phyloP scores from a whole-genome alignment of 306 rosid species.

The Malus orientalis region DNA sequence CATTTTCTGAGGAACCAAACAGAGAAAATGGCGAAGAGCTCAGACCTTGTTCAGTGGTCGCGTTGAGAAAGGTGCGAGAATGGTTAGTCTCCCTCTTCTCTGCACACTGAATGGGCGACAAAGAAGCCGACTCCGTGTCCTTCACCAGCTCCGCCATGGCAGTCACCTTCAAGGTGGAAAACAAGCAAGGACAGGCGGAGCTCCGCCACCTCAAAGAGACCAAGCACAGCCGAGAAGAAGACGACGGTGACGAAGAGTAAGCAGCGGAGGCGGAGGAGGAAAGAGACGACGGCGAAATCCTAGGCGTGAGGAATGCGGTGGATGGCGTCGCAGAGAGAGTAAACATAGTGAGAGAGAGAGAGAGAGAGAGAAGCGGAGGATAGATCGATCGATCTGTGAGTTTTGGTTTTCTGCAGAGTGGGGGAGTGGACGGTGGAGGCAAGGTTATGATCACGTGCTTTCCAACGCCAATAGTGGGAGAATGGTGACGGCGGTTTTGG shows the following conservation, averaged over 20 bases:
- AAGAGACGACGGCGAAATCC: constrained; percentile 20
- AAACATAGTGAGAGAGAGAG: constrained; percentile 26
- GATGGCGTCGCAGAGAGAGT: constrained; percentile 26
- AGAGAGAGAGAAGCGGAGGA: neutral
- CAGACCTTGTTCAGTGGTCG: constrained; percentile 33
- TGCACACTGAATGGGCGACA: constrained; percentile 1
- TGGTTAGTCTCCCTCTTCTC: constrained; percentile 18
- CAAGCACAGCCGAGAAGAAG: constrained; percentile 17
- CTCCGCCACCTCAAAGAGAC: constrained; percentile 21
- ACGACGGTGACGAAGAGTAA: neutral
- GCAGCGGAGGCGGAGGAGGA: constrained; percentile 4
- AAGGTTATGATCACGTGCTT: constrained; percentile 4
- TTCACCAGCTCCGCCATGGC: constrained; percentile 41
- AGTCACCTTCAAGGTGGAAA: constrained; percentile 14
- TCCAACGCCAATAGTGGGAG: neutral
- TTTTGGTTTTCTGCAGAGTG: neutral
- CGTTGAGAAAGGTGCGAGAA: constrained; percentile 39
- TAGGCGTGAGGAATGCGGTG: constrained; percentile 18
- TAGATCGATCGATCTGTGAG: neutral
- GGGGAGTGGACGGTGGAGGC: neutral
- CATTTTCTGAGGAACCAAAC: neutral
- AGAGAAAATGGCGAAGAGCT: neutral
- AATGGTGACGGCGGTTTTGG: neutral
- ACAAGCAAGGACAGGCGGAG: constrained; percentile 18
- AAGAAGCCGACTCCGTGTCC: constrained; percentile 24